Evolutionary conservation across 306 rosid species (phyloP).

Genomic region (Acacia confusa): DNA sequence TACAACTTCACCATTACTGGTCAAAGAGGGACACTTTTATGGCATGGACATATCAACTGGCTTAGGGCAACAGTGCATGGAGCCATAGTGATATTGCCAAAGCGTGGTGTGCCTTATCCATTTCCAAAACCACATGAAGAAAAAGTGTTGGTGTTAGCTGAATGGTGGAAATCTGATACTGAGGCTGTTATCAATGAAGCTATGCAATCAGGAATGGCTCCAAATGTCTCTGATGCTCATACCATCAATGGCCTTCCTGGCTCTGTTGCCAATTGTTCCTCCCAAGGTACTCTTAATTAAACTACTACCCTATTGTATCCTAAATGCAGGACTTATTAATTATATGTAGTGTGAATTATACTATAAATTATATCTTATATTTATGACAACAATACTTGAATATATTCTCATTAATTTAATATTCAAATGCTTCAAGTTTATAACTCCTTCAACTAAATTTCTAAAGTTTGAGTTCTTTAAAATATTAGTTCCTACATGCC

Average conservation of each 20-base stretch:
- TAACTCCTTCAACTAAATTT: neutral
- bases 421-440: neutral
- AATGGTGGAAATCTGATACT: constrained; percentile 98
- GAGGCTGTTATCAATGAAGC: constrained; percentile 87
- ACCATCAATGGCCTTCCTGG: constrained; percentile 91
- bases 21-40: constrained; percentile 88
- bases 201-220: constrained; percentile 71
- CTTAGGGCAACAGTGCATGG: constrained; percentile 88
- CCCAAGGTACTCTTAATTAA: constrained; percentile 44
- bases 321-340: too few relatives aligned
- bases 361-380: too few relatives aligned
- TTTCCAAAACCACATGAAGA: constrained; percentile 83
- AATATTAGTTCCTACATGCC: too few relatives aligned
- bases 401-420: neutral
- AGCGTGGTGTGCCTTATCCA: constrained; percentile 84
- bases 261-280: constrained; percentile 51
- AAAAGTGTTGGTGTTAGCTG: constrained; percentile 69
- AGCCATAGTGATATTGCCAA: constrained; percentile 79
- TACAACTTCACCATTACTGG: constrained; percentile 89
- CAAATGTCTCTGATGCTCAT: constrained; percentile 92
- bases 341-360: too few relatives aligned
- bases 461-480: neutral
- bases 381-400: neutral
- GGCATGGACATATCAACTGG: constrained; percentile 93
- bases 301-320: too few relatives aligned